Evolutionary conservation across 31 red algal species (phyloP), one percentile per base, ranked within the genome.

Genomic region (Asparagopsis taxiformis): DNA sequence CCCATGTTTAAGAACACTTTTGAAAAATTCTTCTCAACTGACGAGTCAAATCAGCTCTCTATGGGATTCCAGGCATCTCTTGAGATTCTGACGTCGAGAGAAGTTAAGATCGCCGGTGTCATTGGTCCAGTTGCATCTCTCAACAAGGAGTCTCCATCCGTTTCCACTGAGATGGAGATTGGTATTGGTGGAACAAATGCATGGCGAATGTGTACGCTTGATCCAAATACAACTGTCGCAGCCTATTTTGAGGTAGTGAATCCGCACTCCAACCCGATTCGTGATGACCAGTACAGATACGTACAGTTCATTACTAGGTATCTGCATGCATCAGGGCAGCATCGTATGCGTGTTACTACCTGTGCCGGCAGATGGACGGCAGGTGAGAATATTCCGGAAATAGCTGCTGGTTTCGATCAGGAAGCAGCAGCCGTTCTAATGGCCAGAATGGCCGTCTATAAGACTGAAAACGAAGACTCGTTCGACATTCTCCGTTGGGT

Each of bases 401-500:
- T 97, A 37, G 82, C 84, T n/a, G 69, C 88, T 26, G 87, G 88
- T 22, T 92, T 97, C 52, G 93, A 97, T 37, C 93, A 97, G 62
- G 93, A 97, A 44, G 80, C 93, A 17, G 88, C 88, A 28, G 93
- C 93, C 3, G 93, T 97, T 13, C 53, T 91, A 8, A 89, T 97
- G 82, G 93, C 93, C 1, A 79, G 93, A 39, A 80, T 97, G 82
- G 87, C 93, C 10, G 93, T 91, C 21, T 97, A 88, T 52, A 91
- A 91, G 77, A 97, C 93, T 21, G 93, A 97, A 41, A 97, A 97
- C 54, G 93, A 97, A 43, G 93, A 97, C 54, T 89, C 93, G 29
- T 97, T 97, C 74, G 93, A 97, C 72, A 97, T 97, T 65, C 69
- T 97, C 57, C 63, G 93, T 20, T 97, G 93, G 93, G 72, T 97